Evolutionary conservation across 2,329 filamentous ascomycete genomes (phyloP).

Genomic region (Volutella citrinella): DNA sequence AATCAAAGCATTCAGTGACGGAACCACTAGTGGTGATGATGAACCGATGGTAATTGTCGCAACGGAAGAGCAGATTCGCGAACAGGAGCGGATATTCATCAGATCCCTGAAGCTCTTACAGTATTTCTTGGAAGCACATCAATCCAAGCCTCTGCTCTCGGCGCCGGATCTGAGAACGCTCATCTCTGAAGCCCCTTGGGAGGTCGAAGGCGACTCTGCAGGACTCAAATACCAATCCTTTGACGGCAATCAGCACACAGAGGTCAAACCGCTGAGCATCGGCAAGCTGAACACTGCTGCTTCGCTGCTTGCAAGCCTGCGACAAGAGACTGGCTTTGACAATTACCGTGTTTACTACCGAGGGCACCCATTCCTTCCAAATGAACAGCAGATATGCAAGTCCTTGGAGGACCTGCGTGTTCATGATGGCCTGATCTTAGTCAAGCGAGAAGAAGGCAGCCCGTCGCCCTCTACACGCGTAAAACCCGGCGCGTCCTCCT

Average conservation of each 20-base stretch:
- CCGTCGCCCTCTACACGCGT: constrained; percentile 41
- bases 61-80: constrained; percentile 44
- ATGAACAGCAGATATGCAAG: constrained; percentile 54
- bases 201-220: constrained; percentile 60
- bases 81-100: constrained; percentile 59
- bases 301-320: constrained; percentile 65
- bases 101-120: constrained; percentile 67
- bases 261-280: constrained; percentile 61
- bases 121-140: constrained; percentile 64
- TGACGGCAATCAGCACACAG: constrained; percentile 56
- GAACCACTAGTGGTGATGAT: constrained; percentile 41
- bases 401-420: constrained; percentile 69
- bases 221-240: constrained; percentile 74
- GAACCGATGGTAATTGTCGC: constrained; percentile 52
- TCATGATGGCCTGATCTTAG: constrained; percentile 61
- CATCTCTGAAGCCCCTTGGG: constrained; percentile 48
- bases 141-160: constrained; percentile 57
- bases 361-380: constrained; percentile 63
- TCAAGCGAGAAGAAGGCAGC: constrained; percentile 56
- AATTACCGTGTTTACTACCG: constrained; percentile 72
- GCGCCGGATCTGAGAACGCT: constrained; percentile 55
- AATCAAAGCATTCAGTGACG: constrained; percentile 48
- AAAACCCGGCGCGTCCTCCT: constrained; percentile 51
- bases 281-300: constrained; percentile 68
- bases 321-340: constrained; percentile 69